A percentile compares a stretch with the other conserved stretches of the same genome.
Evolutionary conservation across 2,329 filamentous ascomycete genomes (phyloP).

Genomic region (Simplicillium aogashimaense): DNA sequence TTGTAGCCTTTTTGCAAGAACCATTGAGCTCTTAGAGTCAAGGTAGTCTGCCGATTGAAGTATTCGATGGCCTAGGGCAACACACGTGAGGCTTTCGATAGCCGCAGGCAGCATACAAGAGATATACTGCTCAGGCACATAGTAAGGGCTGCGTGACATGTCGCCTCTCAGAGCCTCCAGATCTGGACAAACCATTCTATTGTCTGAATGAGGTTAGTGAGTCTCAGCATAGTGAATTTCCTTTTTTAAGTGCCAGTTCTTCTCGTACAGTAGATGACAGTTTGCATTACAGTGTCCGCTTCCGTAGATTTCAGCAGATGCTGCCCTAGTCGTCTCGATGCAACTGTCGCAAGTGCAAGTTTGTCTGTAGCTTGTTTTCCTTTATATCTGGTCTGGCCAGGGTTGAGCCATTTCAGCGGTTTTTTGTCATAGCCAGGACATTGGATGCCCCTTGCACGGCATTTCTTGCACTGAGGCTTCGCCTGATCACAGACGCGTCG

Average conservation of each 20-base stretch:
- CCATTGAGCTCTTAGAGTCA: conserved; percentile 2
- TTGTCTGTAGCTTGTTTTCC: conserved; percentile 3
- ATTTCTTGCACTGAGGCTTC: conserved; percentile 9
- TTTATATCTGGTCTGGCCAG: conserved; percentile 12
- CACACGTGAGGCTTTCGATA: conserved; percentile 7
- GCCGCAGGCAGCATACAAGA: conserved; percentile 4
- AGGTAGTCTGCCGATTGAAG: conserved; percentile 5
- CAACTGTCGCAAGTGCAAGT: neutral
- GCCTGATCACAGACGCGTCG: conserved; percentile 11
- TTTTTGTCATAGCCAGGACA: conserved; percentile 12
- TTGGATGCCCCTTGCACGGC: conserved; percentile 3
- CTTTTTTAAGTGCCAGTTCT: neutral
- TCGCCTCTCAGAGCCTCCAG: conserved; percentile 7
- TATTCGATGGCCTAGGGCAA: conserved; percentile 9
- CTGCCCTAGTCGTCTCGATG: neutral
- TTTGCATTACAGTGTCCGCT: conserved; percentile 5
- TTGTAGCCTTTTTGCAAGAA: conserved; percentile 7
- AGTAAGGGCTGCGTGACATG: conserved; percentile 4
- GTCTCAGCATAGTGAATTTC: neutral
- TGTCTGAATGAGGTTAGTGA: conserved; percentile 5
- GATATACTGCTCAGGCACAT: conserved; percentile 2
- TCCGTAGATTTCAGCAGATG: neutral
- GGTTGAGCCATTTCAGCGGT: conserved; percentile 11
- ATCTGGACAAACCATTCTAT: conserved; percentile 10
- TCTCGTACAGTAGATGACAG: neutral